These are phyloP conservation scores for Amanita jacksonii DNA, from an alignment of 768 basidiomycete genomes.

Conservation along the genomic window DNA sequence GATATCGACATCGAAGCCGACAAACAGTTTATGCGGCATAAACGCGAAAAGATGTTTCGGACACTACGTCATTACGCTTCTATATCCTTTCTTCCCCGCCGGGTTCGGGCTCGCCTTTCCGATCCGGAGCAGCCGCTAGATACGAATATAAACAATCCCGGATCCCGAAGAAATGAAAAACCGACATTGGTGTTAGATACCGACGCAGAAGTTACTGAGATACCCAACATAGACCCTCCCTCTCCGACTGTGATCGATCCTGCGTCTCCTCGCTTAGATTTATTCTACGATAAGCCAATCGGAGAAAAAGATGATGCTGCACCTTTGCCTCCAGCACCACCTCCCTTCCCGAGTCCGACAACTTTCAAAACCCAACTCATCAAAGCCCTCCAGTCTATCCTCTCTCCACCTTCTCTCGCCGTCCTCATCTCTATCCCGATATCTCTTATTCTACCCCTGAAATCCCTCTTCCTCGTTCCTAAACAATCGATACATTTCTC, in stretches of 20 bases:
- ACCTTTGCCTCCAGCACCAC: background rate
- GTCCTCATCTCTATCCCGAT: conserved; percentile 48
- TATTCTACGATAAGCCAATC: too few relatives aligned
- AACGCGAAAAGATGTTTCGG: conserved; percentile 18
- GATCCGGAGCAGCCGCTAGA: too few relatives aligned
- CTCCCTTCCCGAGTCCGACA: background rate
- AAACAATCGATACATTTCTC: conserved; percentile 31
- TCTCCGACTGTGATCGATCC: too few relatives aligned
- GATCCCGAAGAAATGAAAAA: too few relatives aligned
- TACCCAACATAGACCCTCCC: too few relatives aligned
- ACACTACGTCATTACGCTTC: background rate
- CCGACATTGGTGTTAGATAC: too few relatives aligned
- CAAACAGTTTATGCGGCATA: conserved; percentile 30
- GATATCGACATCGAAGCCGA: conserved; percentile 53
- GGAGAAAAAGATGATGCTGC: background rate
- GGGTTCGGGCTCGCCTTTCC: too few relatives aligned
- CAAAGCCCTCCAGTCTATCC: conserved; percentile 26
- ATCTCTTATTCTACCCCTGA: conserved; percentile 45
- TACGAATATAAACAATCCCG: too few relatives aligned
- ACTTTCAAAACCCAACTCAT: background rate
- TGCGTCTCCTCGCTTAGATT: too few relatives aligned
- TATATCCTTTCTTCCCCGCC: too few relatives aligned
- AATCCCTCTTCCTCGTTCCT: conserved; percentile 50
- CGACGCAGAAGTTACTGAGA: too few relatives aligned
- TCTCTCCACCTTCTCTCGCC: conserved; percentile 40